Conservation (phyloP, 352 stramenopile species). For the Phytopythium aichiense region DNA sequence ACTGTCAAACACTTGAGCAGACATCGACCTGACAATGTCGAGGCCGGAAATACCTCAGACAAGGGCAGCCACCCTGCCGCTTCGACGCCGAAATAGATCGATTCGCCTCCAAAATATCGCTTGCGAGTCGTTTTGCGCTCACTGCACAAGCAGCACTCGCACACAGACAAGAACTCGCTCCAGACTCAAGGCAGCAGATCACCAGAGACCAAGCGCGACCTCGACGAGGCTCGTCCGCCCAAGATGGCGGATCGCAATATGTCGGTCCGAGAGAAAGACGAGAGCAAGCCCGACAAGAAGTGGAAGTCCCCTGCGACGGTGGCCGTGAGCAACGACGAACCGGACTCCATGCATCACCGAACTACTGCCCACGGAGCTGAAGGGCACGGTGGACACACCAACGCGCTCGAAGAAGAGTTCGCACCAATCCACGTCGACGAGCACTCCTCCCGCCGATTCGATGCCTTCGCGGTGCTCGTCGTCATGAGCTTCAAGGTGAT, state of each 20-base stretch:
- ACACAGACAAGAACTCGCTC: neutral
- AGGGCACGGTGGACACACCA: neutral
- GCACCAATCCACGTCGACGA: slow-evolving; percentile 8
- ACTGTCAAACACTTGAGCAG: too few species aligned
- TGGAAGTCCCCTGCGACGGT: slow-evolving; percentile 32
- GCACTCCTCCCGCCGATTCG: slow-evolving; percentile 12
- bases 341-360: neutral
- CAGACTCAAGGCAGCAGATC: neutral
- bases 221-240: neutral
- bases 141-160: neutral
- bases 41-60: too few species aligned
- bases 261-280: slow-evolving; percentile 3
- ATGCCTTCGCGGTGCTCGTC: slow-evolving; percentile 25
- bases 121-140: neutral
- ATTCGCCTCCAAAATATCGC: neutral
- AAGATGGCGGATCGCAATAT: neutral
- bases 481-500: slow-evolving; percentile 38
- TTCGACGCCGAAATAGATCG: neutral
- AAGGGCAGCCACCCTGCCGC: too few species aligned
- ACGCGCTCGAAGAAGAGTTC: neutral
- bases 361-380: neutral
- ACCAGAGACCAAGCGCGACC: neutral
- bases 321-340: slow-evolving; percentile 18
- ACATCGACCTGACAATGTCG: too few species aligned
- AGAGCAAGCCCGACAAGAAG: slow-evolving; percentile 16